These are phyloP conservation scores for Nicotiana rustica DNA, from an alignment of 305 asterid species.

Conservation along the genomic window DNA sequence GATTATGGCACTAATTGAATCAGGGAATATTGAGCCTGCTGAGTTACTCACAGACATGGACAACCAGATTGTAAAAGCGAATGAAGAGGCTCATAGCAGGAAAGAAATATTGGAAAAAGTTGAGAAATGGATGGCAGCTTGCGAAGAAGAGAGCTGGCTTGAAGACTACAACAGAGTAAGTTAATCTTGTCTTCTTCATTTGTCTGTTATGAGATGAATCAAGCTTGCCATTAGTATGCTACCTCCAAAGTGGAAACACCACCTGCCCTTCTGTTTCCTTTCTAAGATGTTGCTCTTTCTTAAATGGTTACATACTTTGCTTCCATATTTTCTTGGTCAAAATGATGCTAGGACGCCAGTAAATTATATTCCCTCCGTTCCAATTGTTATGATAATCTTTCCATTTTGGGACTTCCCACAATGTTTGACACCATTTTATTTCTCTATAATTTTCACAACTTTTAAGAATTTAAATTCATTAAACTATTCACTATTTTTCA, in stretches of 20 bases:
- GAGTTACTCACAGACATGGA: slow-evolving; percentile 94
- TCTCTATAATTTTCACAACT: neutral
- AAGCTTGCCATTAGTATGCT: neutral
- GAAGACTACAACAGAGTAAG: slow-evolving; percentile 93
- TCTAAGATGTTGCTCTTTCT: neutral
- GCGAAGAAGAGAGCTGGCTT: slow-evolving; percentile 99
- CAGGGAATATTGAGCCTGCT: slow-evolving; percentile 78
- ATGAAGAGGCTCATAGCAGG: slow-evolving; percentile 88
- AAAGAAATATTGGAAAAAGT: slow-evolving; percentile 96
- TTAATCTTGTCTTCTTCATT: neutral
- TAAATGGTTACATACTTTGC: neutral
- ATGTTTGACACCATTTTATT: neutral
- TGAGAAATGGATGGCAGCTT: slow-evolving; percentile 98
- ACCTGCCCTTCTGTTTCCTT: neutral
- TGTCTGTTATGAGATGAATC: neutral
- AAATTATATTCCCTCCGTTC: neutral
- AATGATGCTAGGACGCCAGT: neutral
- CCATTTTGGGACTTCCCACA: neutral
- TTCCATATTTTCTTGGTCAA: neutral
- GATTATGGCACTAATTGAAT: slow-evolving; percentile 75
- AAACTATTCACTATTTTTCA: neutral
- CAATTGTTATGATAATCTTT: neutral
- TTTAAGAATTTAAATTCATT: slow-evolving; percentile 3
- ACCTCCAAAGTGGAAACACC: neutral
- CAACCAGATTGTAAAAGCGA: slow-evolving; percentile 77